Conservation (phyloP, 306 rosid genomes). For the Malus asiatica region DNA sequence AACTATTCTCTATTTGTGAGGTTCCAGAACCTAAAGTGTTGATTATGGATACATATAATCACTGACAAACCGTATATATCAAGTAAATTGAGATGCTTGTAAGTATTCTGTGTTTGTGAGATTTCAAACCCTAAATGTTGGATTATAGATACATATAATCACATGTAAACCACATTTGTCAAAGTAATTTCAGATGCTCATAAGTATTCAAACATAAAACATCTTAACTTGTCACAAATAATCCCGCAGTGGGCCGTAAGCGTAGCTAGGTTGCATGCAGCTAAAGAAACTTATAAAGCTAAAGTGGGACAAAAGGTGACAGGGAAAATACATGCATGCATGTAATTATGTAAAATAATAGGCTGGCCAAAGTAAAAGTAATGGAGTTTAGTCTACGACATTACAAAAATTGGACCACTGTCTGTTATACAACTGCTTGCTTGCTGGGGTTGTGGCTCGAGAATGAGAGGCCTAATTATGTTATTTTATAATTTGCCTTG, state of each 20-base stretch:
- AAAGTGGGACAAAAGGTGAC: background rate
- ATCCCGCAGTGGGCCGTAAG: background rate
- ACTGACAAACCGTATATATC: too few species aligned
- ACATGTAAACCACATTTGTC: background rate
- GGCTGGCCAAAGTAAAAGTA: background rate
- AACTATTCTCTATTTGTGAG: too few species aligned
- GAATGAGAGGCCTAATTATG: slow-evolving; percentile 3
- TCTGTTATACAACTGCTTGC: too few species aligned
- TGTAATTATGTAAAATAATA: background rate
- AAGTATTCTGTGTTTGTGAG: too few species aligned
- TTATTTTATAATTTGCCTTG: background rate
- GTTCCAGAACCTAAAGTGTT: too few species aligned
- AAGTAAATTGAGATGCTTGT: too few species aligned
- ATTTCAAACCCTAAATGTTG: too few species aligned
- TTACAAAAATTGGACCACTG: background rate
- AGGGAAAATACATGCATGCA: slow-evolving; percentile 13
- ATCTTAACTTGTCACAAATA: background rate
- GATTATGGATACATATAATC: too few species aligned
- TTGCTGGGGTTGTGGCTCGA: slow-evolving; percentile 49
- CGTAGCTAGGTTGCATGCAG: background rate
- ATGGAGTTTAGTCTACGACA: background rate
- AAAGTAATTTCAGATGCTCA: too few species aligned
- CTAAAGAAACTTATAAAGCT: background rate
- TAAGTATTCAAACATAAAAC: background rate
- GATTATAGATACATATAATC: background rate